Evolutionary conservation across 2,329 filamentous ascomycete genomes (phyloP).

Genomic region (Aspergillus ibericus): DNA sequence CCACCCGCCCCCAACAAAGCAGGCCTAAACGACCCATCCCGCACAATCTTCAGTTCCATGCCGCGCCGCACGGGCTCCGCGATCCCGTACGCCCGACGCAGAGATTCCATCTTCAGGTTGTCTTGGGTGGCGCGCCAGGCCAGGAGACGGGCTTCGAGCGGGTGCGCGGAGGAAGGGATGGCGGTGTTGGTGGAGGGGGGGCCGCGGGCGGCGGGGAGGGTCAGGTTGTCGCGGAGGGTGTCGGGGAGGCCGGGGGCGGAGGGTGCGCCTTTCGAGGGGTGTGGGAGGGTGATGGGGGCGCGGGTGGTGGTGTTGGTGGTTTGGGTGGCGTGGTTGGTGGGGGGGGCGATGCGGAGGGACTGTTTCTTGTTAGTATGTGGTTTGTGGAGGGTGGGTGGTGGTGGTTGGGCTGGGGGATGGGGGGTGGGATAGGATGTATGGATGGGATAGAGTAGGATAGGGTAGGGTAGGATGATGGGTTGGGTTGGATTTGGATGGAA

Average conservation of each 20-base stretch:
- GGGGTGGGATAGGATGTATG: background rate
- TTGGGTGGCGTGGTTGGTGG: slow-evolving; percentile 63
- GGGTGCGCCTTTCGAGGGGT: slow-evolving; percentile 69
- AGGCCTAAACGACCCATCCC: slow-evolving; percentile 73
- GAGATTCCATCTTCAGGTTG: slow-evolving; percentile 78
- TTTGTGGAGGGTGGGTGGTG: background rate
- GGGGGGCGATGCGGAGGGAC: slow-evolving; percentile 87
- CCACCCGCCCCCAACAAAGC: slow-evolving; percentile 59
- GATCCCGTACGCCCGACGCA: slow-evolving; percentile 85
- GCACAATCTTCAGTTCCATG: slow-evolving; percentile 92
- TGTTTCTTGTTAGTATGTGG: slow-evolving; percentile 36
- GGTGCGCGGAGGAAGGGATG: slow-evolving; percentile 70
- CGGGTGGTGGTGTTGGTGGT: slow-evolving; percentile 65
- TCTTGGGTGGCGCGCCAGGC: slow-evolving; percentile 92
- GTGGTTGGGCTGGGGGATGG: background rate
- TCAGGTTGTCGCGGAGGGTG: slow-evolving; percentile 81
- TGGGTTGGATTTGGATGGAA: slow-evolving; percentile 6
- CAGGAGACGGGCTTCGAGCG: slow-evolving; percentile 84
- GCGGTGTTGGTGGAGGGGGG: slow-evolving; percentile 42
- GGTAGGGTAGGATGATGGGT: background rate
- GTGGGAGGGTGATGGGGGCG: slow-evolving; percentile 50
- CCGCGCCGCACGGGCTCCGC: slow-evolving; percentile 87
- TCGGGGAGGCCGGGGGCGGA: slow-evolving; percentile 93
- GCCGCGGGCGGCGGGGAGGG: slow-evolving; percentile 56
- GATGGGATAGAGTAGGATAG: background rate